Conservation (phyloP, 202 grass and related monocot species). For the Zoysia matrella region DNA sequence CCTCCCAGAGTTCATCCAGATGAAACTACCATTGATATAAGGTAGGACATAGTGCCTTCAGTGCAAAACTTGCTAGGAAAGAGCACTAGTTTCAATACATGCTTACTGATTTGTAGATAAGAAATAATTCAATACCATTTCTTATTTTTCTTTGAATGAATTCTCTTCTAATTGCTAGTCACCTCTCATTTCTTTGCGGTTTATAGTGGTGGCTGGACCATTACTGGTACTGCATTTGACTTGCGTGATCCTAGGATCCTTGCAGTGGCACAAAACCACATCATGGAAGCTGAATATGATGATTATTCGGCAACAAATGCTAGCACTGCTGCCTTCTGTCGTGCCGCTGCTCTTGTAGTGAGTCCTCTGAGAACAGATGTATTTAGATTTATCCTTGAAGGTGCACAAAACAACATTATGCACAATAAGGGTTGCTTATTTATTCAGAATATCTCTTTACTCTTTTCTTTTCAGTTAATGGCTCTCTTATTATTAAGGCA, state of each 20-base stretch:
- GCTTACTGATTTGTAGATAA: background rate
- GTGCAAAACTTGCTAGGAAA: background rate
- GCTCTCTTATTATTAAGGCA: too few species aligned
- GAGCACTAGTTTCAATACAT: constrained; percentile 4
- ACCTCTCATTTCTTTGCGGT: constrained; percentile 23
- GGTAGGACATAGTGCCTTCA: constrained; percentile 36
- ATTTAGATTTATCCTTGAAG: constrained; percentile 27
- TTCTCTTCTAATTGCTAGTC: constrained; percentile 6
- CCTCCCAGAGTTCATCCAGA: constrained; percentile 74
- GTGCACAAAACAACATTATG: background rate
- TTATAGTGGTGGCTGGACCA: constrained; percentile 70
- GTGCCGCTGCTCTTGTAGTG: constrained; percentile 86
- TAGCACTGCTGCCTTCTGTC: constrained; percentile 74
- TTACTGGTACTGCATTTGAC: constrained; percentile 62
- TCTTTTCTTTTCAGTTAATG: too few species aligned
- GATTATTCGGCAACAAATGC: constrained; percentile 85
- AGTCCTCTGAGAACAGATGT: constrained; percentile 42
- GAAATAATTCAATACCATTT: background rate
- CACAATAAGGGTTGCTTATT: constrained; percentile 5
- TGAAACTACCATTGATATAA: constrained; percentile 94
- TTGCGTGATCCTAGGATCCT: constrained; percentile 76
- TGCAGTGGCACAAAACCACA: constrained; percentile 67
- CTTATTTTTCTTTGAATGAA: constrained; percentile 8
- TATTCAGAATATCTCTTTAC: too few species aligned
- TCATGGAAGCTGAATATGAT: constrained; percentile 46